Evolutionary conservation across 2,329 filamentous ascomycete species (phyloP).

Genomic region (Neocucurbitaria cava): DNA sequence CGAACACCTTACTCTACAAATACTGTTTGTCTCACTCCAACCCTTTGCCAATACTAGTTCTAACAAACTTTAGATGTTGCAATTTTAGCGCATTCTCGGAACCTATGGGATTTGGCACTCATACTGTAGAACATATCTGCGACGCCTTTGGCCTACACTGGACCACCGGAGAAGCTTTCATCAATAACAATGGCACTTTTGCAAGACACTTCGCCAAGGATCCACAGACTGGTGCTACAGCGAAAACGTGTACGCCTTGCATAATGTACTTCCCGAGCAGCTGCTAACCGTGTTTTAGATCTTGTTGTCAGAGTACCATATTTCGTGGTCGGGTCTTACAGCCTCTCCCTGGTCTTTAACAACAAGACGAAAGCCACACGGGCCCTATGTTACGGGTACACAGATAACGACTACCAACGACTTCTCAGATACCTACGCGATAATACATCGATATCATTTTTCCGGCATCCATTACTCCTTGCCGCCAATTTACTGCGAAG

Average conservation of each 20-base stretch:
- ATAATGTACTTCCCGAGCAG: not conserved
- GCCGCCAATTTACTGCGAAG: conserved; percentile 3
- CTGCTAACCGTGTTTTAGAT: not conserved
- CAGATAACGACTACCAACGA: not conserved
- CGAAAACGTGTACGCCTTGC: not conserved
- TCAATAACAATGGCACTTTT: conserved; percentile 18
- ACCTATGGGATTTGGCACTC: not conserved
- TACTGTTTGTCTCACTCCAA: not conserved
- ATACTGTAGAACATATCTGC: not conserved
- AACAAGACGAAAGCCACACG: conserved; percentile 2
- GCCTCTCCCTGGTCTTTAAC: conserved; percentile 12
- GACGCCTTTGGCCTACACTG: conserved; percentile 10
- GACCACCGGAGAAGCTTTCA: conserved; percentile 13
- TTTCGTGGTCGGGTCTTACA: conserved; percentile 10
- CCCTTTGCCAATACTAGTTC: not conserved
- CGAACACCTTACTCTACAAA: not conserved
- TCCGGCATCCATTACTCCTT: conserved; percentile 10
- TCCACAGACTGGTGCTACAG: not conserved
- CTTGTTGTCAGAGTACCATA: conserved; percentile 13
- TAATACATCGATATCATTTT: not conserved
- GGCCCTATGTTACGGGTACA: conserved; percentile 10
- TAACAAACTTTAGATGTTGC: not conserved
- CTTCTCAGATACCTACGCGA: conserved; percentile 1
- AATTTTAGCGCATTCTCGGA: not conserved
- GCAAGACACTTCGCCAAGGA: not conserved